Percentiles rank a stretch among this genome's conserved stretches.
Conservation (phyloP, 2,329 filamentous ascomycete genomes). For the Colletotrichum zoysiae region DNA sequence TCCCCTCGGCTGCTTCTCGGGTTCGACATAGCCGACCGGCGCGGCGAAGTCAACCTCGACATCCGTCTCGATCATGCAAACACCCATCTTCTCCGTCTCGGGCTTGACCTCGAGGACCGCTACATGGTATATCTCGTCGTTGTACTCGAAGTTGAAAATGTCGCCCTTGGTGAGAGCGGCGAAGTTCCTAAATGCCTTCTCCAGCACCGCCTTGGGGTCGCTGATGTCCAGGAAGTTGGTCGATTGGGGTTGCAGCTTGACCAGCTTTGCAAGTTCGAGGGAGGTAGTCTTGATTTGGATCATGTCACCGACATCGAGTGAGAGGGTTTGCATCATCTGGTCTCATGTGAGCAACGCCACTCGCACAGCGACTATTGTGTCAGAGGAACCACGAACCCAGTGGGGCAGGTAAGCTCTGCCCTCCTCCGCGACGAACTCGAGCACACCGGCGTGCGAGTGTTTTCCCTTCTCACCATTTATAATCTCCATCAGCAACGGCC, state of each 20-base stretch:
- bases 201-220: slow-evolving; percentile 95
- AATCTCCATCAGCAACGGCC: slow-evolving; percentile 96
- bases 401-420: slow-evolving; percentile 95
- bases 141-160: slow-evolving; percentile 96
- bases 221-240: slow-evolving; percentile 95
- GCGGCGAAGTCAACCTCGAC: slow-evolving; percentile 96
- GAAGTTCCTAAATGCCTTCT: slow-evolving; percentile 97
- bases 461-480: slow-evolving; percentile 85
- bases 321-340: slow-evolving; percentile 93
- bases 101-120: slow-evolving; percentile 95
- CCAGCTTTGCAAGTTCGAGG: slow-evolving; percentile 87
- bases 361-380: neutral
- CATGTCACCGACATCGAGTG: slow-evolving; percentile 91
- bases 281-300: slow-evolving; percentile 96
- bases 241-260: slow-evolving; percentile 96
- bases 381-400: slow-evolving; percentile 73
- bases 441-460: slow-evolving; percentile 91
- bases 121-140: slow-evolving; percentile 93
- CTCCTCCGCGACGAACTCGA: slow-evolving; percentile 98
- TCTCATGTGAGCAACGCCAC: slow-evolving; percentile 1
- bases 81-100: slow-evolving; percentile 82
- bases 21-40: slow-evolving; percentile 94
- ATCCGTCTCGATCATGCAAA: slow-evolving; percentile 97
- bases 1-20: slow-evolving; percentile 66
- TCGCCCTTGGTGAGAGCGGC: slow-evolving; percentile 93